Percentiles rank a stretch among this genome's conserved stretches.
These are phyloP conservation scores for Suillus placidus DNA, from an alignment of 768 basidiomycete genomes.

Conservation along the genomic window DNA sequence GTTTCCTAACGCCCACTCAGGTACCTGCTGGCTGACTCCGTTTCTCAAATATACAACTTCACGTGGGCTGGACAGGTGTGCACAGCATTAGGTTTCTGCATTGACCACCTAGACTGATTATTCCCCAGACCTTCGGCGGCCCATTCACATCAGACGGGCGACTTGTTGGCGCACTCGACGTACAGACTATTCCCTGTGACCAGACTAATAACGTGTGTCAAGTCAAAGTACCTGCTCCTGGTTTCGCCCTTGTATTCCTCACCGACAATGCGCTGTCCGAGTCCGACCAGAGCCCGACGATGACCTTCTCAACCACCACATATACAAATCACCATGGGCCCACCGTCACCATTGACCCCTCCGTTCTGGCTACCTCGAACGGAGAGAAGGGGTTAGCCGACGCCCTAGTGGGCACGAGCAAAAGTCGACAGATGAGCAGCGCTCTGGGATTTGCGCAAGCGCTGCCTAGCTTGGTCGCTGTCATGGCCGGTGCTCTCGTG, in stretches of 20 bases:
- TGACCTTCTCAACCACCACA: slow-evolving; percentile 60
- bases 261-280: slow-evolving; percentile 43
- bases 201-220: slow-evolving; percentile 52
- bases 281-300: slow-evolving; percentile 34
- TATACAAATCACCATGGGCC: slow-evolving; percentile 52
- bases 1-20: slow-evolving; percentile 29
- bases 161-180: slow-evolving; percentile 52
- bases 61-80: slow-evolving; percentile 78
- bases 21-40: slow-evolving; percentile 58
- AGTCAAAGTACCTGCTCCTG: slow-evolving; percentile 68
- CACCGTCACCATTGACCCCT: slow-evolving; percentile 57
- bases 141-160: slow-evolving; percentile 70
- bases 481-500: slow-evolving; percentile 21
- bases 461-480: slow-evolving; percentile 15
- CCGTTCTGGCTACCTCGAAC: slow-evolving; percentile 65
- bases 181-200: slow-evolving; percentile 66
- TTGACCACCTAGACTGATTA: slow-evolving; percentile 1
- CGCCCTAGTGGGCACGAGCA: slow-evolving; percentile 15
- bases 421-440: slow-evolving; percentile 4
- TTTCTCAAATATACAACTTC: slow-evolving; percentile 64
- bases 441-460: slow-evolving; percentile 15
- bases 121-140: slow-evolving; percentile 57
- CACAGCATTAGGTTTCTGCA: background rate
- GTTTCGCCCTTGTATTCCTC: slow-evolving; percentile 77
- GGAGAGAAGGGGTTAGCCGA: slow-evolving; percentile 44